Conservation (phyloP, 2,329 filamentous ascomycete species). For the Fusarium sp. region DNA sequence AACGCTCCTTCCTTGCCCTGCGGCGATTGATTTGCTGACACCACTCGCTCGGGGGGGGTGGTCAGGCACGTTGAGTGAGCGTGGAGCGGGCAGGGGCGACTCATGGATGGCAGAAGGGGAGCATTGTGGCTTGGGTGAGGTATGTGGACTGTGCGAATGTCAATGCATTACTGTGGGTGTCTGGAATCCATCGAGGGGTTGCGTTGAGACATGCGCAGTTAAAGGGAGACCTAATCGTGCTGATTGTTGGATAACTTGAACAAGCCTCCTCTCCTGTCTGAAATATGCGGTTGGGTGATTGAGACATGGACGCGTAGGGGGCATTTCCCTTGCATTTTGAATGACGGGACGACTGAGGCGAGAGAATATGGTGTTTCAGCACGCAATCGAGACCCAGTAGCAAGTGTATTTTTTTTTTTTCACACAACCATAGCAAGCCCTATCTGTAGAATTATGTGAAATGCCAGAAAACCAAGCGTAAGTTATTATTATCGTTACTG, state of each 20-base stretch:
- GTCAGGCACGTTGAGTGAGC: constrained; percentile 23
- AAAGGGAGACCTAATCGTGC: background rate
- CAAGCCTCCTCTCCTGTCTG: background rate
- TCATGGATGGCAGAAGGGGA: constrained; percentile 23
- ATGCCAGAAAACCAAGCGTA: background rate
- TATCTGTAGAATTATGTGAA: background rate
- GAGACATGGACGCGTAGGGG: constrained; percentile 1
- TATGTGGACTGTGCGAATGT: constrained; percentile 17
- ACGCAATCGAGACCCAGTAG: background rate
- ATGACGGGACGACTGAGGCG: background rate
- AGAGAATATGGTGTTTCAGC: background rate
- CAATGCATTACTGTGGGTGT: constrained; percentile 15
- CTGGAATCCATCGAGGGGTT: constrained; percentile 5
- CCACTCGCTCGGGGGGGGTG: constrained; percentile 12
- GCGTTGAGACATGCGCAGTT: background rate
- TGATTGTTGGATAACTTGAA: background rate
- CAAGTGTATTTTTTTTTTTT: background rate
- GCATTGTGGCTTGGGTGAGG: constrained; percentile 28
- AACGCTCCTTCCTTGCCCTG: constrained; percentile 33
- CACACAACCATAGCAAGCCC: background rate
- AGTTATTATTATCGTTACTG: background rate
- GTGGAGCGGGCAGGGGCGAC: constrained; percentile 9
- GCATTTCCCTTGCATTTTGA: background rate
- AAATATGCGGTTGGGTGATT: background rate
- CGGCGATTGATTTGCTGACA: constrained; percentile 20